A percentile compares a stretch with the other conserved stretches of the same genome.
These are phyloP conservation scores for Globisporangium sylvaticum DNA, from an alignment of 352 stramenopile species.

Conservation along the genomic window DNA sequence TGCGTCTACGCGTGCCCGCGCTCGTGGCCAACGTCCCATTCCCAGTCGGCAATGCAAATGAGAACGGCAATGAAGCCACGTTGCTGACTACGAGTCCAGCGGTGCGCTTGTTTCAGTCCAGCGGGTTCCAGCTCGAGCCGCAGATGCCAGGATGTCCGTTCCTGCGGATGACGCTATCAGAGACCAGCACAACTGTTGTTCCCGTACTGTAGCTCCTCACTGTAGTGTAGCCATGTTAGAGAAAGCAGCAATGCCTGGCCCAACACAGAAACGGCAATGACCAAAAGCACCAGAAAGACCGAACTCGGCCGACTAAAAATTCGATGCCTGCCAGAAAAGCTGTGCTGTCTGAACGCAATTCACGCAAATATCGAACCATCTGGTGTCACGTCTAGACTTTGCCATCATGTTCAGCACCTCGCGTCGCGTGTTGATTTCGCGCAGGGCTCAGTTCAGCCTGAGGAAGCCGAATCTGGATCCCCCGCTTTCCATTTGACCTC, in stretches of 20 bases:
- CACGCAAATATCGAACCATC: not conserved
- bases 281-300: no score
- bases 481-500: not conserved
- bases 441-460: not conserved
- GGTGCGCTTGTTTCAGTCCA: not conserved
- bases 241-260: not conserved
- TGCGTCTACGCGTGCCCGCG: not conserved
- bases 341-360: no score
- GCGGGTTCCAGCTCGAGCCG: not conserved
- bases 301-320: not conserved
- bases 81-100: not conserved
- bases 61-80: not conserved
- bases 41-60: not conserved
- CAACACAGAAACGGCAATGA: no score
- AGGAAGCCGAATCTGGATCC: not conserved
- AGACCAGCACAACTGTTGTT: not conserved
- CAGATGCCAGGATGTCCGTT: not conserved
- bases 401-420: not conserved
- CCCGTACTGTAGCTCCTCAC: not conserved
- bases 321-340: not conserved
- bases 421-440: not conserved
- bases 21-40: not conserved
- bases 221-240: not conserved
- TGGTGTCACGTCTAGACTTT: not conserved
- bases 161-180: not conserved